Base-by-base conservation (phyloP, 805 yeast species). In the Hanseniaspora lachancei region DNA sequence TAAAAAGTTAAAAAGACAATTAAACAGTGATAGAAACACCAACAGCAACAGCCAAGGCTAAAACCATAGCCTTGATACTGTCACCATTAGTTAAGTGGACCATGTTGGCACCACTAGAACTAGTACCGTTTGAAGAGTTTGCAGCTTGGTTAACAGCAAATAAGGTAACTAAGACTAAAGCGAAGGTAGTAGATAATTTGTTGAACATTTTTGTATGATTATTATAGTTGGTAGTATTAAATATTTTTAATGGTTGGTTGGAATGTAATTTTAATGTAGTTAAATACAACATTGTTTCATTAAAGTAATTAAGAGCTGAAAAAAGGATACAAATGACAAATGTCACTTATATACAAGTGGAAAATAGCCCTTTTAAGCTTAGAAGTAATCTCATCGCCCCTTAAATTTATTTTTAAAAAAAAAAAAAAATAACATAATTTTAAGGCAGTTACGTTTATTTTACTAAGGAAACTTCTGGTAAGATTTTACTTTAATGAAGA, bases 1-100 rank as follows among this genome's bases (percentile, higher is more conserved):
- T 15, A 32, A n/a, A 32, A 32, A 5, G 15, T 32, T 12, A 32
- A 32, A 40, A 5, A 10, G 35, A 13, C 15, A 13, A 12, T 49
- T 50, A 50, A n/a, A 50, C 35, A 42, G 47, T 39, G 21, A 36
- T 23, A 42, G 57, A 54, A 42, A 43, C 57, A 34, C 53, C 57
- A 39, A 43, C 43, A 36, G 57, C 57, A 49, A 55, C 54, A 38
- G 57, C 54, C 34, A 55, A 49, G 34, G 54, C 57, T 20, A 49
- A 43, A 13, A 49, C 7, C 49, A 55, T 52, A 20, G 47, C 55
- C 36, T 39, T 49, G 41, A 48, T 21, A 32, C 47, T 39, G 41
- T 49, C 47, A 34, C 21, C 29, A 21, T 44, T 43, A 47, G 39
- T 20, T 21, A 38, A 44, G 29, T 32, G 53, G 21, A 44, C n/a